Conservation (phyloP, 2,329 filamentous ascomycete species). For the Botrytis hyacinthi region DNA sequence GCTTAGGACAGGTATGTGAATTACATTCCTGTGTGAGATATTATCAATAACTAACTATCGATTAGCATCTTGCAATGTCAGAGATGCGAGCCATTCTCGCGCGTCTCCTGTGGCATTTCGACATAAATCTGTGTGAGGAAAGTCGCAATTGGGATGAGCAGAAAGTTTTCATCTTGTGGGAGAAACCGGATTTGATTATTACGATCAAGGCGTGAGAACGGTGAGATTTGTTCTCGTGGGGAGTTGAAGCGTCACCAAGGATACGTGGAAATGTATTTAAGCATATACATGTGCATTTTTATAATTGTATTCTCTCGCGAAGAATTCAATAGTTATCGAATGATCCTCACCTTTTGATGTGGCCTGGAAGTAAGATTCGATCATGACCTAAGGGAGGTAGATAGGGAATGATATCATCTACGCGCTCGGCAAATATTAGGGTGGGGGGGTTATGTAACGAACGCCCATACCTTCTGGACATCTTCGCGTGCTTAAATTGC, state of each 20-base stretch:
- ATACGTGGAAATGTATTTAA: too few relatives aligned
- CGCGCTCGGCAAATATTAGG: not conserved
- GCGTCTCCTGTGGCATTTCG: not conserved
- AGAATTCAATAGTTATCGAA: too few relatives aligned
- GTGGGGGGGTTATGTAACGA: not conserved
- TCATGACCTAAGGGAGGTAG: too few relatives aligned
- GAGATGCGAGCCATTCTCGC: not conserved
- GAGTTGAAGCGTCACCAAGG: too few relatives aligned
- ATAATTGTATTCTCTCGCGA: too few relatives aligned
- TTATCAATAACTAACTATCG: not conserved
- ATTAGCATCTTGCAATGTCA: not conserved
- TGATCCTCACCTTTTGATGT: not conserved
- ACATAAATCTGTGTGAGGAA: not conserved
- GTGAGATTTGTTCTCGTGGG: too few relatives aligned
- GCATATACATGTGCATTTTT: too few relatives aligned
- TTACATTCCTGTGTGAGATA: too few relatives aligned
- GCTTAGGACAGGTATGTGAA: not conserved
- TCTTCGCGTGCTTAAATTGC: not conserved
- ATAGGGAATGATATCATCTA: not conserved
- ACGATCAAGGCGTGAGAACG: not conserved
- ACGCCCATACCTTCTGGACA: not conserved
- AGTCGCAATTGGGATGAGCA: not conserved
- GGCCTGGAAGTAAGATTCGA: not conserved
- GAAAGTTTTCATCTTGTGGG: not conserved
- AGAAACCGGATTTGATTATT: not conserved